Conservation (phyloP, 306 rosid species). For the Sesbania bispinosa region DNA sequence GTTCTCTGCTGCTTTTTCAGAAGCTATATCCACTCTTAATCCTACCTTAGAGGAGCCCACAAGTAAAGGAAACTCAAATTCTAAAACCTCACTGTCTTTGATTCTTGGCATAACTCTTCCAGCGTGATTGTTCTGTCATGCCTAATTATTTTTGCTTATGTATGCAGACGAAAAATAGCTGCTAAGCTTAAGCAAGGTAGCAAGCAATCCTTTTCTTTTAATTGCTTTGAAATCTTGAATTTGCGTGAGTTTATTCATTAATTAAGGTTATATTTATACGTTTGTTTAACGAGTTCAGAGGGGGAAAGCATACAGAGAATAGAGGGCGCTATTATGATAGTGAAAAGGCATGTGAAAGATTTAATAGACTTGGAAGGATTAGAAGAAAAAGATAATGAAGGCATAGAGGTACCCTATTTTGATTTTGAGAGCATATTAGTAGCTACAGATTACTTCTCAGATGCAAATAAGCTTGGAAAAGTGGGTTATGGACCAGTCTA, state of each 20-base stretch:
- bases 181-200: background rate
- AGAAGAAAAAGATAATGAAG: conserved; percentile 30
- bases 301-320: background rate
- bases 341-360: conserved; percentile 13
- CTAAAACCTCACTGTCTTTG: background rate
- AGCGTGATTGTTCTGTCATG: background rate
- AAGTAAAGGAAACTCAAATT: background rate
- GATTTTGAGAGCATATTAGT: conserved; percentile 23
- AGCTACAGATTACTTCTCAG: conserved; percentile 47
- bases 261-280: background rate
- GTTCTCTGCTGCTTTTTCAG: background rate
- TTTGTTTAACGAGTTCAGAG: background rate
- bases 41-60: background rate
- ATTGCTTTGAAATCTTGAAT: too few relatives aligned
- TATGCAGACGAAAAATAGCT: background rate
- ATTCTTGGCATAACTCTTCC: background rate
- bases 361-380: conserved; percentile 14
- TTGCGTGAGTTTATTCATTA: background rate
- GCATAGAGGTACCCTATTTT: conserved; percentile 35
- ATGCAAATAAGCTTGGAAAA: conserved; percentile 40
- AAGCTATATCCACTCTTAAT: background rate
- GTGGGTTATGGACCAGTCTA: too few relatives aligned
- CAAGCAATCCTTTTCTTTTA: background rate
- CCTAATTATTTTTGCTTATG: background rate
- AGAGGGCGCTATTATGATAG: background rate